These are phyloP conservation scores for Physcomitrium patens DNA, from an alignment of 225 moss, liverwort and hornwort genomes.

Conservation along the genomic window DNA sequence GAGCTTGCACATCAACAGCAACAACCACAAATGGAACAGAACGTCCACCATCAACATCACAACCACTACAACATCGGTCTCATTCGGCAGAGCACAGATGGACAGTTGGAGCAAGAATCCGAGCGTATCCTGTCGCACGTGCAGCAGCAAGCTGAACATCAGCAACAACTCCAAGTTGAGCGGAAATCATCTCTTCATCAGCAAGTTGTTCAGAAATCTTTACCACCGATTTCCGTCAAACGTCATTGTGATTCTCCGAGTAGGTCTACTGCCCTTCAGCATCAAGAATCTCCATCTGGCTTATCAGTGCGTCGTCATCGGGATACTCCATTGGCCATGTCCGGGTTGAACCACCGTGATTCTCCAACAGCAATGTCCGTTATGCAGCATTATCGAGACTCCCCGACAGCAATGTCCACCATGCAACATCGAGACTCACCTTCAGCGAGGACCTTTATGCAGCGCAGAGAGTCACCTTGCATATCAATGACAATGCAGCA, in stretches of 20 bases:
- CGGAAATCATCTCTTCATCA: slow-evolving; percentile 48
- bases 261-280: slow-evolving; percentile 46
- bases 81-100: slow-evolving; percentile 48
- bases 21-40: slow-evolving; percentile 60
- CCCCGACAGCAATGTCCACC: slow-evolving; percentile 40
- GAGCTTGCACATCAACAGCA: slow-evolving; percentile 39
- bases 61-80: slow-evolving; percentile 44
- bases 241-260: slow-evolving; percentile 53
- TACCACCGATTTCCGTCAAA: slow-evolving; percentile 58
- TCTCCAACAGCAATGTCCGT: slow-evolving; percentile 48
- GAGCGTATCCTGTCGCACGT: slow-evolving; percentile 76
- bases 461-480: slow-evolving; percentile 56
- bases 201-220: slow-evolving; percentile 46
- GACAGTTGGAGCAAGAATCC: slow-evolving; percentile 63
- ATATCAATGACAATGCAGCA: slow-evolving; percentile 75
- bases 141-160: slow-evolving; percentile 51
- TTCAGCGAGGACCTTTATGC: slow-evolving; percentile 48
- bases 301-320: slow-evolving; percentile 53
- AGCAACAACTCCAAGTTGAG: slow-evolving; percentile 38
- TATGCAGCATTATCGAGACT: slow-evolving; percentile 56
- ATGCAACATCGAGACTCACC: slow-evolving; percentile 62
- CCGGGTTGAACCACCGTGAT: slow-evolving; percentile 52
- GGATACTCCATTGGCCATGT: slow-evolving; percentile 53
- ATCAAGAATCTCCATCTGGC: slow-evolving; percentile 54
- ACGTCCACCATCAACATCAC: slow-evolving; percentile 56